Conservation (phyloP, 2,329 filamentous ascomycete species). For the Paraconiothyrium sp. region DNA sequence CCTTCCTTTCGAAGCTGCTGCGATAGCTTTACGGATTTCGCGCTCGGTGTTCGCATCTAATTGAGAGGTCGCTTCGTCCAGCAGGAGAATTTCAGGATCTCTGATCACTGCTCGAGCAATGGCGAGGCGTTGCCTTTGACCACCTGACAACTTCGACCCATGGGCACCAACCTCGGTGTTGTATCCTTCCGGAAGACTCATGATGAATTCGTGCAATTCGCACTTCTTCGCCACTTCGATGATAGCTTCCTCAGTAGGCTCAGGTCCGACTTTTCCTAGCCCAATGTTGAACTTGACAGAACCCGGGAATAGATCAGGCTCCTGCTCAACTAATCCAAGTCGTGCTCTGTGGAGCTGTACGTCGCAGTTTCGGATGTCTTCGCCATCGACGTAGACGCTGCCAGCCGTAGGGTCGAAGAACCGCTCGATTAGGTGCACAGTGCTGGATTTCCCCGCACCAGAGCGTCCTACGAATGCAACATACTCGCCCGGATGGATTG, state of each 20-base stretch:
- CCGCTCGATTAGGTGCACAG: conserved; percentile 57
- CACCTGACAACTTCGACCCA: conserved; percentile 56
- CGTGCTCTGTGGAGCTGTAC: conserved; percentile 50
- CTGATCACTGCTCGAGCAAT: conserved; percentile 58
- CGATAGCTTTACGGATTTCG: conserved; percentile 54
- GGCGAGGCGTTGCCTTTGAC: conserved; percentile 57
- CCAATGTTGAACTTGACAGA: conserved; percentile 56
- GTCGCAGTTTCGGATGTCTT: conserved; percentile 51
- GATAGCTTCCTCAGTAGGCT: conserved; percentile 38
- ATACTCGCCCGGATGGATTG: conserved; percentile 49
- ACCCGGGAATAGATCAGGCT: conserved; percentile 57
- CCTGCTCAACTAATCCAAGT: conserved; percentile 57
- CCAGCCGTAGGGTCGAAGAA: conserved; percentile 56
- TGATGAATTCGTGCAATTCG: conserved; percentile 59
- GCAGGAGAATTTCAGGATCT: conserved; percentile 56
- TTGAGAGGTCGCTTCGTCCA: conserved; percentile 59
- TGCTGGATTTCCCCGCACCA: conserved; percentile 58
- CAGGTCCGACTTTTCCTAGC: conserved; percentile 48
- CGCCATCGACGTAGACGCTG: conserved; percentile 52
- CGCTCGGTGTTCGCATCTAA: conserved; percentile 58
- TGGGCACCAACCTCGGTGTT: conserved; percentile 56
- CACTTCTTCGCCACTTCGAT: conserved; percentile 52
- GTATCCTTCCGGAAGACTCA: conserved; percentile 58
- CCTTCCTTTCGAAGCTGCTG: conserved; percentile 52
- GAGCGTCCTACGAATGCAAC: conserved; percentile 56